Base-by-base conservation (phyloP, 305 asterid genomes). In the Plantago coronopus region DNA sequence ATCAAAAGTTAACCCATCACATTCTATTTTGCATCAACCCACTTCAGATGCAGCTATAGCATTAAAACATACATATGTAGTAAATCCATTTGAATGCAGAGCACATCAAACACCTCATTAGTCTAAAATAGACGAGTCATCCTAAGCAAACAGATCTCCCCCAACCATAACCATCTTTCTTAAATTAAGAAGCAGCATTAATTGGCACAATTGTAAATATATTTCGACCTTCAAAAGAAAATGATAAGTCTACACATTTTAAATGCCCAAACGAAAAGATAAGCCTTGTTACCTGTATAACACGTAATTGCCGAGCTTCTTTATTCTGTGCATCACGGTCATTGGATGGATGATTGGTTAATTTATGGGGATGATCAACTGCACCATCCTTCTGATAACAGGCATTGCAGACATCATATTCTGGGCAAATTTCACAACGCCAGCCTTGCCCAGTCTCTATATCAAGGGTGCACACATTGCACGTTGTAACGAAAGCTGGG, bases 401-500 rank as follows among this genome's bases (percentile, higher is more conserved):
- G 55, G 96, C 70, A 73, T 79, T 82, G 77, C 99, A 93, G 23
- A 87, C 79, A 61, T 89, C 99, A 72, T 89, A 93, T 46, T 89
- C 99, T 0, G 97, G 88, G 71, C 99, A 93, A 25, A 84, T 84
- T 81, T 93, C 99, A 63, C 99, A 93, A 17, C 94, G 96, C 99
- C 97, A 93, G 27, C 97, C 99, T 72, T 83, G 97, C 57, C 99
- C 99, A 65, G 94, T 69, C 72, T 93, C 99, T 48, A 93, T 83
- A 69, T 89, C 96, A 23, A 83, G 83, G 76, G 78, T 78, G 64
- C 97, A 89, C 62, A 58, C 70, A 67, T 59, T 70, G 76, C 99
- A 93, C 53, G 87, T 62, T 9, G 79, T 76, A 64, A 87, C 96
- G 50, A 83, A 87, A 57, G 99, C 96, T 51, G 97, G 99, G 34